Percentiles rank a stretch among this genome's conserved stretches.
Conservation (phyloP, 805 yeast genomes). For the Tetrapisispora iriomotensis region DNA sequence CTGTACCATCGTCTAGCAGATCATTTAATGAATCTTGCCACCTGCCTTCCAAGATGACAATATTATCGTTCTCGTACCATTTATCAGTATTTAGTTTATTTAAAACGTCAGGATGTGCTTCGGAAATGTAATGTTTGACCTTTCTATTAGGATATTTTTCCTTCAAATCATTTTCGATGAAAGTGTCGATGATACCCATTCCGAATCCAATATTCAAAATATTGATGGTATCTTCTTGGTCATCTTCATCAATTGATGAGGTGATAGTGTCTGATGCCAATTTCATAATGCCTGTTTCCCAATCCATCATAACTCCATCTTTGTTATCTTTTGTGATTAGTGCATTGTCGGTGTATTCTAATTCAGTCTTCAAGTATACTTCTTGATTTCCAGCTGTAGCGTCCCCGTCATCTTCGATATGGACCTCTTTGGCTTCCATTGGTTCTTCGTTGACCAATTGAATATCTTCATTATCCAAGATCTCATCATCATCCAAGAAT, state of each 20-base stretch:
- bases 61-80: constrained; percentile 70
- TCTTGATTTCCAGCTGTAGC: constrained; percentile 56
- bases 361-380: constrained; percentile 53
- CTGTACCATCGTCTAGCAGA: constrained; percentile 47
- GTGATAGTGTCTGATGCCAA: constrained; percentile 71
- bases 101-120: constrained; percentile 90
- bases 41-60: constrained; percentile 71
- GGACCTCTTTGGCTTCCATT: background rate
- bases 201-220: constrained; percentile 90
- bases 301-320: constrained; percentile 97
- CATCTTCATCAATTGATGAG: constrained; percentile 21
- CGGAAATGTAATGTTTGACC: constrained; percentile 67
- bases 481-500: constrained; percentile 38
- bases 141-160: constrained; percentile 9
- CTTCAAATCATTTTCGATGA: constrained; percentile 41
- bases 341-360: constrained; percentile 58
- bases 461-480: constrained; percentile 17
- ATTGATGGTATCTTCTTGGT: constrained; percentile 8
- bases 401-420: constrained; percentile 22
- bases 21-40: constrained; percentile 80
- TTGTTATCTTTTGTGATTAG: constrained; percentile 59
- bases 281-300: constrained; percentile 81
- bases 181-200: constrained; percentile 87
- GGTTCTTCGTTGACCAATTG: constrained; percentile 4
- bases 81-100: constrained; percentile 59